Conservation (phyloP, 805 yeast species). For the Tetrapisispora iriomotensis region DNA sequence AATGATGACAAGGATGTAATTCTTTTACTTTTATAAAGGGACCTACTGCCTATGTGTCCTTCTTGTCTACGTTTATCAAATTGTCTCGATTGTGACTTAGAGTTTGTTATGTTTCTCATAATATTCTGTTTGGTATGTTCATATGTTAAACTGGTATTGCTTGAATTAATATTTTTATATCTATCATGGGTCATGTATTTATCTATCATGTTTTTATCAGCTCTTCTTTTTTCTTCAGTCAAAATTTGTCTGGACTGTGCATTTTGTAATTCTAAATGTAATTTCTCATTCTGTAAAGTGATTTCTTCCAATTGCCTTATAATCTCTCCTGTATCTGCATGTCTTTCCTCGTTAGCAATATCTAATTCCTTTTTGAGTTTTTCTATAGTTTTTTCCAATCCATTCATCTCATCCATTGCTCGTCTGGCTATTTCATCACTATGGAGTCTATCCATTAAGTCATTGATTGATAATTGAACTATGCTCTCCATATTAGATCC, state of each 20-base stretch:
- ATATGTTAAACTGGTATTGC: conserved; percentile 4
- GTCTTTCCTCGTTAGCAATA: conserved; percentile 35
- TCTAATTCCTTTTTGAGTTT: conserved; percentile 40
- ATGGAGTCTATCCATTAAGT: conserved; percentile 57
- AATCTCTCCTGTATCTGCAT: conserved; percentile 43
- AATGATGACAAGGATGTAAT: conserved; percentile 17
- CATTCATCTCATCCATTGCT: conserved; percentile 55
- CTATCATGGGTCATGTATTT: conserved; percentile 13
- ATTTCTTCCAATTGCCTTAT: conserved; percentile 55
- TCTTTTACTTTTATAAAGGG: conserved; percentile 17
- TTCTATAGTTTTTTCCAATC: conserved; percentile 47
- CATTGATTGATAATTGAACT: conserved; percentile 66
- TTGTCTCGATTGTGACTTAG: background rate
- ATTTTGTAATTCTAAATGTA: conserved; percentile 50
- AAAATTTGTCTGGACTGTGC: conserved; percentile 52
- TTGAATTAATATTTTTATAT: conserved; percentile 1
- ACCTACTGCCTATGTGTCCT: background rate
- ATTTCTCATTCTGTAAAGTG: conserved; percentile 45
- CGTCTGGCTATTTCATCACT: conserved; percentile 80
- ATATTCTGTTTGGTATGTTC: background rate
- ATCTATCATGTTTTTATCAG: conserved; percentile 16
- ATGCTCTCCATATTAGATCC: conserved; percentile 48
- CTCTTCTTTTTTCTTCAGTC: conserved; percentile 38
- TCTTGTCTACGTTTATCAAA: background rate
- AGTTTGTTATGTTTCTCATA: background rate